Evolutionary conservation across 345 rosid species (phyloP), one percentile per base, ranked within the genome.

Genomic region (Turritis glabra): DNA sequence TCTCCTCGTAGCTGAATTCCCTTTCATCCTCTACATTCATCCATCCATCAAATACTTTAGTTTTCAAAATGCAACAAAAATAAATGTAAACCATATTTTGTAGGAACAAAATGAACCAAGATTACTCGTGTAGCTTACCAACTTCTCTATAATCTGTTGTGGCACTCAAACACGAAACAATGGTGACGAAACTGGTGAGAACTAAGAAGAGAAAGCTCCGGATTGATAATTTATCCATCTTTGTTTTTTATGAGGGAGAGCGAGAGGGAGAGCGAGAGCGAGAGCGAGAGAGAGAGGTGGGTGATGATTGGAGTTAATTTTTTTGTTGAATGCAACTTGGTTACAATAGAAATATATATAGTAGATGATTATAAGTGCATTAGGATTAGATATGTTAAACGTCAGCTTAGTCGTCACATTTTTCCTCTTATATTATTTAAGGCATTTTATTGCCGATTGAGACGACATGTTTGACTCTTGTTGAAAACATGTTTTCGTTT

Each of bases 11-110:
- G 79, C 44, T 73, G 55, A 94, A 94, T 12, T 89, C 93, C 8
- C 15, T 73, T 64, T 93, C 92, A 50, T 90, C 81, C 83, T 89
- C 98, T 93, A 35, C 32, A 74, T 32, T 29, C 46, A 67, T 32
- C 22, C 23, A 63, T 64, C 3, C 35, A 64, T 15, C 38, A 33
- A 22, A 43, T 22, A 29, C n/a, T 21, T 37, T 47, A 35, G 32
- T 57, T 67, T 37, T 19, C 3, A 22, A 35, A 67, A 40, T 8
- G 6, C 4, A 32, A 26, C 17, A 8, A 37, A 46, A 3, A 52
- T 21, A 8, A 13, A 38, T 65, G 22, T 11, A 47, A 3, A 8
- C 21, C 19, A 56, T 9, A 2, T 15, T n/a, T n/a, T 13, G 17
- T 51, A 23, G 10, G 33, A 30, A 52, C 15, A n/a, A 5, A 56